Percentiles rank a stretch among this genome's conserved stretches.
phyloP scores from a whole-genome alignment of 2,329 filamentous ascomycete species.

The Pseudophaeomoniella oleicola region DNA sequence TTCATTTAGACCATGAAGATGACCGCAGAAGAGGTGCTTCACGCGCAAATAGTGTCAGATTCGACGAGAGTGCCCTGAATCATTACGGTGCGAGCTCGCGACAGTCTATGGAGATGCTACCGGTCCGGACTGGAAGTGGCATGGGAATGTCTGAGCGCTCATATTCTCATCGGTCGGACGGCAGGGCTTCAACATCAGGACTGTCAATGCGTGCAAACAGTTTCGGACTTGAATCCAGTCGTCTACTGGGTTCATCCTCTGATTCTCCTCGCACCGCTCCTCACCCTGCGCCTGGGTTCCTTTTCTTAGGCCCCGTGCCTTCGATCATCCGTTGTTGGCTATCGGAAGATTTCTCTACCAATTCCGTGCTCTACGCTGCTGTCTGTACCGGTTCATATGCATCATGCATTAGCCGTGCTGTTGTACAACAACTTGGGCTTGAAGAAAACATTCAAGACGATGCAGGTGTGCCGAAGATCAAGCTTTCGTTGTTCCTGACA shows the following conservation, averaged over 20 bases:
- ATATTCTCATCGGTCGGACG: slow-evolving; percentile 89
- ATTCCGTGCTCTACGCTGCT: slow-evolving; percentile 77
- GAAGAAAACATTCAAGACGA: slow-evolving; percentile 50
- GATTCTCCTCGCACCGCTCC: slow-evolving; percentile 54
- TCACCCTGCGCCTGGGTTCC: slow-evolving; percentile 63
- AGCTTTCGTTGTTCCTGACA: slow-evolving; percentile 72
- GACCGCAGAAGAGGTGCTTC: slow-evolving; percentile 67
- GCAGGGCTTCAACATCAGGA: slow-evolving; percentile 83
- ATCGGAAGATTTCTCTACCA: slow-evolving; percentile 77
- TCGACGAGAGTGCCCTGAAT: slow-evolving; percentile 89
- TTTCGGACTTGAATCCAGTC: slow-evolving; percentile 64
- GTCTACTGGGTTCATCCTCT: slow-evolving; percentile 48
- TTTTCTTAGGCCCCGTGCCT: slow-evolving; percentile 75
- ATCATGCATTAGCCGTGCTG: slow-evolving; percentile 62
- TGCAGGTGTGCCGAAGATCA: slow-evolving; percentile 54
- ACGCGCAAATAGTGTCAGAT: slow-evolving; percentile 89
- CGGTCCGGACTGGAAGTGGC: slow-evolving; percentile 62
- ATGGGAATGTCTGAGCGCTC: slow-evolving; percentile 82
- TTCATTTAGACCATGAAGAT: slow-evolving; percentile 78
- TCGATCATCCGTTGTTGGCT: slow-evolving; percentile 95
- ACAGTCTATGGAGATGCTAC: slow-evolving; percentile 69
- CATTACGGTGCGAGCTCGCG: slow-evolving; percentile 76
- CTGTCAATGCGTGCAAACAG: slow-evolving; percentile 76
- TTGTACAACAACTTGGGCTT: slow-evolving; percentile 63
- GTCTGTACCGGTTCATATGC: slow-evolving; percentile 84